Conservation (phyloP, 164 flowering plant genomes). For the Amborella trichopoda region DNA sequence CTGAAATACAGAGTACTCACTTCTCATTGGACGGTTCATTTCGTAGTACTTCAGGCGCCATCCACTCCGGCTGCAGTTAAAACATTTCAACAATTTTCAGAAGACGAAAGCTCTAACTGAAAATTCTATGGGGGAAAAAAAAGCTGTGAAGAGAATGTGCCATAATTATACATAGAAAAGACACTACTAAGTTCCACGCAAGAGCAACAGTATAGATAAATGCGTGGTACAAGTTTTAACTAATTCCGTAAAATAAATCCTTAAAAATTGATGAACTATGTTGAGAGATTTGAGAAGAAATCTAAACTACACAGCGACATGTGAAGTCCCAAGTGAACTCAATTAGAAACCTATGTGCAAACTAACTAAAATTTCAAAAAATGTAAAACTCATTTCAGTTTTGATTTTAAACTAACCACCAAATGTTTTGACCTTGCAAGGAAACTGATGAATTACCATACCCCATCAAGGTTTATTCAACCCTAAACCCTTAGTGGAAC, state of each 20-base stretch:
- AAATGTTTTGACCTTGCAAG: not conserved
- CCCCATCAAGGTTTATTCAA: not conserved
- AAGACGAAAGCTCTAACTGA: not conserved
- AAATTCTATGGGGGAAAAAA: not conserved
- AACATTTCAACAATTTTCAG: not conserved
- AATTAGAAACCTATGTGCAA: no score
- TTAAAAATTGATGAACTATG: no score
- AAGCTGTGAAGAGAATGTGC: not conserved
- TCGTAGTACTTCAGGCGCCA: slow-evolving; percentile 97
- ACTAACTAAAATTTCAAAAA: no score
- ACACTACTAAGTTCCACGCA: no score
- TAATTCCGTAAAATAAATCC: no score
- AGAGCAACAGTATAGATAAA: no score
- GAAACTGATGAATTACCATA: not conserved
- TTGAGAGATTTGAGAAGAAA: no score
- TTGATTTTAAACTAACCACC: not conserved
- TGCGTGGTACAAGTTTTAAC: no score
- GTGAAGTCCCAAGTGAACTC: no score
- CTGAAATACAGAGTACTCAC: slow-evolving; percentile 36
- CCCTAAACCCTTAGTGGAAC: not conserved
- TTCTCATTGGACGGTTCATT: slow-evolving; percentile 96
- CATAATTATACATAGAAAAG: not conserved
- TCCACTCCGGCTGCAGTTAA: slow-evolving; percentile 92
- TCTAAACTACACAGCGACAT: no score
- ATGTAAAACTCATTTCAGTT: no score